Base-by-base conservation (phyloP, 768 basidiomycete genomes). In the Kwoniella botswanensis region DNA sequence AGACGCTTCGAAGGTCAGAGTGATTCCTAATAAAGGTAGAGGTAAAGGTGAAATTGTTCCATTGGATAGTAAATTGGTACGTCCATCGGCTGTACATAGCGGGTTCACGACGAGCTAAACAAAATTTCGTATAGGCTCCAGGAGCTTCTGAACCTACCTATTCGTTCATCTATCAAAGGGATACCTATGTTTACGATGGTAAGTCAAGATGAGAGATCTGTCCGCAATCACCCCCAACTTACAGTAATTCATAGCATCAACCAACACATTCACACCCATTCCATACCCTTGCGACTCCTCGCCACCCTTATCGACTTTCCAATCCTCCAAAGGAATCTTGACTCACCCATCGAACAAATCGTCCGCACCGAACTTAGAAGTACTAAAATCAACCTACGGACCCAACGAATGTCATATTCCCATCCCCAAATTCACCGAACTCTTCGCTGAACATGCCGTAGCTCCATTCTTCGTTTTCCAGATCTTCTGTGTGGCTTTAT, bases 401-500 rank as follows among this genome's bases (percentile, higher is more conserved):
- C 89, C 89, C 76, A 99, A 99, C 85, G 92, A 93, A 79, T 98
- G 98, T 85, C 89, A 97, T 82, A 98, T 99, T 73, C 97, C 97
- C 2, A 92, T 99, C 53, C 97, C 97, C 7, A 92, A 92, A 1
- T 99, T 99, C 81, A 87, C 88, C 11, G 92, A 94, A 74, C 88
- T 99, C 44, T 98, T 99, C 75, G 87, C 86, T 24, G 97, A 99
- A 85, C 97, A 99, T 80, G 94, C 96, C 1, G 95, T 94, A 4
- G 97, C 97, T 0, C 97, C 97, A 0, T 99, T 99, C 88, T 99
- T 99, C 84, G 97, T 99, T 29, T 99, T 99, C 85, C 97, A 99
- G 85, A 85, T 98, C 18, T 98, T 99, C 85, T 98, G 97, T 73
- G 97, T 98, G 1, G 94, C 93, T 0, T 86, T 99, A 11, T 99